Evolutionary conservation across 768 basidiomycete species (phyloP), one percentile per base, ranked within the genome.

Genomic region (Hericium coralloides): DNA sequence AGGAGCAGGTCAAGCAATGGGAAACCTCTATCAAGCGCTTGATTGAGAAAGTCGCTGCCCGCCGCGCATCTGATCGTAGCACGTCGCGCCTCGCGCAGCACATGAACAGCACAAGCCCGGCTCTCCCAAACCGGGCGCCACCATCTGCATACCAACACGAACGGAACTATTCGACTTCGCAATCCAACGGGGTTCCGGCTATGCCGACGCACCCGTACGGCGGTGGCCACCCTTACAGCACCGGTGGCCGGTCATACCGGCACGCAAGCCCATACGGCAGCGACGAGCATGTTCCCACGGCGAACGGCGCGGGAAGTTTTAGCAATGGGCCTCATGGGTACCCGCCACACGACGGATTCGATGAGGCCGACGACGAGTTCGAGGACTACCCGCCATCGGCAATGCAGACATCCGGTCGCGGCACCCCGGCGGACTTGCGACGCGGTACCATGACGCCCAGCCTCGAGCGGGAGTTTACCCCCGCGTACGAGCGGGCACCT

Each of bases 1-100:
- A 98, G 66, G 97, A 98, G 64, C 91, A 93, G 64, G 82, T 97
- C 68, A 80, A 82, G 49, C 88, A 92, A 65, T 99, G 97, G 97
- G 91, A 97, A 67, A 76, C 82, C 15, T 83, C 86, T 58, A 89
- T 98, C 63, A 93, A 86, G 68, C 86, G 90, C 47, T 78, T 98
- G 37, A 93, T 98, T 67, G 82, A 82, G 63, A 85, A 85, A 64
- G 79, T 85, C 49, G 82, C 83, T n/a, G 79, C 74, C 58, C 79
- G 89, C 52, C 79, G 88, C 60, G 82, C 78, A 6, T 81, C 82
- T 1, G 88, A 89, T 58, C 80, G 87, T 38, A 78, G 75, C 56
- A 68, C 82, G 53, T 76, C 83, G 49, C 79, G 80, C 43, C 76
- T 85, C 45, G 67, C 70, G 18, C 66, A 74, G 54, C 61, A 74